These are phyloP conservation scores for Diplotaxis tenuifolia DNA, from an alignment of 345 rosid genomes.

Conservation along the genomic window DNA sequence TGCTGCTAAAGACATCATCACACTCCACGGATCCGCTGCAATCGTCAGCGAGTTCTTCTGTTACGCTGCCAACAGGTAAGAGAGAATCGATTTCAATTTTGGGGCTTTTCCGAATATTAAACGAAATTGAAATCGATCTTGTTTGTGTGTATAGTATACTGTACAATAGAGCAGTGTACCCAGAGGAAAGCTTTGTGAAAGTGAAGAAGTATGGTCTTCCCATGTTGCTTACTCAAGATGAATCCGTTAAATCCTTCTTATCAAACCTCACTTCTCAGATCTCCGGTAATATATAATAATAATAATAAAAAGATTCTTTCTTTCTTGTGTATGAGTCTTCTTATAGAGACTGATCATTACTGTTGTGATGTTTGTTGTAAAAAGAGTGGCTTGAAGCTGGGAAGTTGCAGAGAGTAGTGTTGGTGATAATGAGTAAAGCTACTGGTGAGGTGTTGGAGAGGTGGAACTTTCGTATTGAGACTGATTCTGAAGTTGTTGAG, in stretches of 20 bases:
- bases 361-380: background rate
- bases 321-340: background rate
- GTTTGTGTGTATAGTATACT: conserved; percentile 50
- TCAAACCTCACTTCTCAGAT: conserved; percentile 63
- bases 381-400: conserved; percentile 94
- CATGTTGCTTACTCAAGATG: conserved; percentile 84
- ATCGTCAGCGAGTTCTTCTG: conserved; percentile 98
- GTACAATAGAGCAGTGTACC: conserved; percentile 94
- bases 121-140: conserved; percentile 10
- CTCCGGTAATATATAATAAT: conserved; percentile 54
- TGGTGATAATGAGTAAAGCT: conserved; percentile 85
- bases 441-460: conserved; percentile 84
- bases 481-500: conserved; percentile 75
- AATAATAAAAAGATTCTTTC: background rate
- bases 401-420: conserved; percentile 78
- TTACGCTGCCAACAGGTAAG: conserved; percentile 97
- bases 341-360: background rate
- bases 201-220: conserved; percentile 99
- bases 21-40: conserved; percentile 93
- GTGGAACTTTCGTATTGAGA: conserved; percentile 91
- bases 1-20: conserved; percentile 96
- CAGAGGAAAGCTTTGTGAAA: conserved; percentile 84
- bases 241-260: conserved; percentile 77
- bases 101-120: conserved; percentile 19
- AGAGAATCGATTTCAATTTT: background rate